Base-by-base conservation (phyloP, 495 filamentous ascomycete species). In the Penicilliopsis zonata region DNA sequence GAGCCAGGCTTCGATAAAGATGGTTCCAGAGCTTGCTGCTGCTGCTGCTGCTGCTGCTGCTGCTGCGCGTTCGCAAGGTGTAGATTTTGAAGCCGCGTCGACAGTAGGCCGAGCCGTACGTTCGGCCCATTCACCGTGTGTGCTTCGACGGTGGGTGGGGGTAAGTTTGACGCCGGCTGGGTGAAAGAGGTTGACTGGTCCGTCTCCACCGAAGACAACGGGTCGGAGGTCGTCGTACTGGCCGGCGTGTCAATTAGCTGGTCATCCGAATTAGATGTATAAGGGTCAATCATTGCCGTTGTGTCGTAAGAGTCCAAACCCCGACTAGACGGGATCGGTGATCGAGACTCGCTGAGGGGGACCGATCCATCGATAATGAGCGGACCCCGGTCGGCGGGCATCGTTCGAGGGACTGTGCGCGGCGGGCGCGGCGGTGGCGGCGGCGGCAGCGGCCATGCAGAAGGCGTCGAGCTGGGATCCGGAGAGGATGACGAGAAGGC, bases 341-440 rank as follows among this genome's bases (percentile, higher is more conserved):
- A 29, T 10, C 54, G 56, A 17, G 35, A 42, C 22, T 63, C 55
- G 40, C 46, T 55, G 5, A 50, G 52, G 18, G 53, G 55, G 18
- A 65, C 57, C 9, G 63, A 61, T 9, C 59, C 57, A 50, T 65
- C 57, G 5, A 66, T 55, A 30, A 66, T 65, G 41, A 66, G 36
- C 20, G 62, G 63, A 24, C 55, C 51, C 16, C 59, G 51, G 34
- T 59, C 51, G 16, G 50, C 38, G 9, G 48, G 41, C 2, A 42
- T 37, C 4, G 50, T 40, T 24, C 54, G 53, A 2, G 46, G 38
- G 16, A 41, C 28, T 12, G 46, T 34, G 12, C 42, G 48, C 31
- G 37, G 52, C 25, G 36, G 47, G 13, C 37, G 28, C 5, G 34
- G 32, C n/a, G n/a, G n/a, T n/a, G n/a, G n/a, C n/a, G n/a, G n/a